Base-by-base conservation (phyloP, 805 yeast species). In the Torulaspora gathmanii region DNA sequence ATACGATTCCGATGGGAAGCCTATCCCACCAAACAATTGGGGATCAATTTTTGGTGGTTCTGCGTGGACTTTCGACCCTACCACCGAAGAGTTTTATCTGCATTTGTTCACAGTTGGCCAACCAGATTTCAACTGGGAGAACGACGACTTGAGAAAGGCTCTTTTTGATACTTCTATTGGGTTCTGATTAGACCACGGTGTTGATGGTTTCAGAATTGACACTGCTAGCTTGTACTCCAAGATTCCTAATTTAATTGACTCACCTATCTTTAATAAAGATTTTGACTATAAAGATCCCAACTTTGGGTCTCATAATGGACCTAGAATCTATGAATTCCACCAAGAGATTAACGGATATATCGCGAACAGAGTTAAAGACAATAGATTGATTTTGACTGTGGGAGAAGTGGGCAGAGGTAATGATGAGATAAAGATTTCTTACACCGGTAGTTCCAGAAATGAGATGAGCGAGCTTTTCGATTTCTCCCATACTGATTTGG, bases 111-210 rank as follows among this genome's bases (percentile, higher is more conserved):
- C 80, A 11, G 63, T 61, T 39, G 57, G 71, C 22, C 83, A 79
- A 61, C 83, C 83, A 11, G 83, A 79, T 55, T 67, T 79, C 55
- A 79, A 78, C 63, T 79, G 83, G 84, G 82, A 78, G 52, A 77
- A 71, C 55, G 56, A 55, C 40, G 61, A 54, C 22, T 45, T 56
- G 10, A 50, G 66, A 43, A 45, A 51, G 6, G 60, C 60, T 8
- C 54, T 78, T 42, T 75, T 74, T 61, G 65, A 74, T 29, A 58
- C 67, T 19, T 78, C 80, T 8, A 59, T 77, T 50, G 64, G 64
- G 30, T 78, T 70, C 61, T 79, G 83, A 83, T 72, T 71, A 45
- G 71, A 74, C 39, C 70, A 72, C 50, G 83, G 82, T 23, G 70
- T 75, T 26, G 80, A 77, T 56, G 83, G 83, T 2, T 78, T 78